Conservation (phyloP, 306 rosid species). For the Medicago lupulina region DNA sequence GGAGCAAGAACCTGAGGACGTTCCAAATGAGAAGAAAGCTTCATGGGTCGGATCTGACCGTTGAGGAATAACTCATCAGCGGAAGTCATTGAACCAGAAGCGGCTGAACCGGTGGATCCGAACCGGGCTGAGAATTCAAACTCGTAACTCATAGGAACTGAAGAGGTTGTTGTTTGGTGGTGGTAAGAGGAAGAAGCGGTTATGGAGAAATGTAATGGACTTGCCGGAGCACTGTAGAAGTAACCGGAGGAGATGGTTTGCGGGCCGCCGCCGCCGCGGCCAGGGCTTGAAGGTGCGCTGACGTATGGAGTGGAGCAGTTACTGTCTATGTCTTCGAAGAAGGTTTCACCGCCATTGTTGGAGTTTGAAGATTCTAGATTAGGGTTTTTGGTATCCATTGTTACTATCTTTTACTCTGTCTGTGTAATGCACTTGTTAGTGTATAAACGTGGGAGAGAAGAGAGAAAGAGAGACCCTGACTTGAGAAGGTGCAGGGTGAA, state of each 20-base stretch:
- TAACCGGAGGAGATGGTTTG: slow-evolving; percentile 55
- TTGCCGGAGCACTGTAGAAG: slow-evolving; percentile 93
- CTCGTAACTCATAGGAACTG: slow-evolving; percentile 59
- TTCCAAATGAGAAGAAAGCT: slow-evolving; percentile 77
- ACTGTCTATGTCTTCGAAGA: slow-evolving; percentile 74
- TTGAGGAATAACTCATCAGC: slow-evolving; percentile 92
- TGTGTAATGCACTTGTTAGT: too few species aligned
- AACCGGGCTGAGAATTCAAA: slow-evolving; percentile 89
- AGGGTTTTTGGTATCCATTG: slow-evolving; percentile 53
- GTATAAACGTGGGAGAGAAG: too few species aligned
- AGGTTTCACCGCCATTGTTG: slow-evolving; percentile 43
- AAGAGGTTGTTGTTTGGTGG: slow-evolving; percentile 26
- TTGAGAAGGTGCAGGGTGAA: not conserved
- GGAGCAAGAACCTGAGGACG: slow-evolving; percentile 80
- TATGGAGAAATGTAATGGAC: slow-evolving; percentile 86
- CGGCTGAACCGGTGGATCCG: slow-evolving; percentile 50
- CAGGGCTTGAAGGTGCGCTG: slow-evolving; percentile 96
- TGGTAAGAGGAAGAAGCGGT: slow-evolving; percentile 45
- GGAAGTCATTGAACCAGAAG: slow-evolving; percentile 78
- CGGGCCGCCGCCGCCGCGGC: slow-evolving; percentile 55
- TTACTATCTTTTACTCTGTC: not conserved
- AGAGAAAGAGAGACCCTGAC: not conserved
- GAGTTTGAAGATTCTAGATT: slow-evolving; percentile 42
- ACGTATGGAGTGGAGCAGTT: slow-evolving; percentile 93
- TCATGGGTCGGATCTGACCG: slow-evolving; percentile 98